These are phyloP conservation scores for Fagus sylvatica DNA, from an alignment of 306 rosid species.

Conservation along the genomic window DNA sequence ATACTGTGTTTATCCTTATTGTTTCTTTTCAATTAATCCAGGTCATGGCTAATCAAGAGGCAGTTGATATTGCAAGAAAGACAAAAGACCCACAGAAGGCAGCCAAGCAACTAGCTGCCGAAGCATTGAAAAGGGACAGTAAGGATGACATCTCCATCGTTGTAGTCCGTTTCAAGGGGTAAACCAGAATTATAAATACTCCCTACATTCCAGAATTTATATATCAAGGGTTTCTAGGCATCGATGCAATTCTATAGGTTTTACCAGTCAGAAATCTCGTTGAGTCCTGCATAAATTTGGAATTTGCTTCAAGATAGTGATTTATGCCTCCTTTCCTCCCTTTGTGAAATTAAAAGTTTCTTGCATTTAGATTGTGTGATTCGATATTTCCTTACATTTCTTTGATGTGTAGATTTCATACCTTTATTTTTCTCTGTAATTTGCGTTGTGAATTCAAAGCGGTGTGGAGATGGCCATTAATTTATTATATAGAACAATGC, in stretches of 20 bases:
- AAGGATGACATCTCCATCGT: constrained; percentile 86
- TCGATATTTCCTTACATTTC: constrained; percentile 37
- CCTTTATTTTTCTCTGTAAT: constrained; percentile 39
- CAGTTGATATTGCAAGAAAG: constrained; percentile 68
- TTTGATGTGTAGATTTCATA: constrained; percentile 49
- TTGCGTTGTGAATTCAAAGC: constrained; percentile 40
- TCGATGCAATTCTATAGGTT: constrained; percentile 10
- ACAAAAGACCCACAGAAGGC: constrained; percentile 70
- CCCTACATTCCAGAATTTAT: constrained; percentile 29
- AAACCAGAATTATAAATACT: constrained; percentile 24
- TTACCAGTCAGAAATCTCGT: constrained; percentile 27
- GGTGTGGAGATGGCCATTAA: constrained; percentile 30
- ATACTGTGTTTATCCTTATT: neutral
- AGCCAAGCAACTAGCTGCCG: constrained; percentile 59
- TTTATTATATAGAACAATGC: constrained; percentile 17
- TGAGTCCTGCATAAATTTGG: constrained; percentile 25
- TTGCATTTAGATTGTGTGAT: constrained; percentile 45
- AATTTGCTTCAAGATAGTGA: constrained; percentile 34
- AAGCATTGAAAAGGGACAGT: constrained; percentile 76
- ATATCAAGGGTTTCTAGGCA: constrained; percentile 14
- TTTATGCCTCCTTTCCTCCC: constrained; percentile 6
- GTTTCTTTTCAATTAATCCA: constrained; percentile 20
- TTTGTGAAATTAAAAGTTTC: constrained; percentile 44
- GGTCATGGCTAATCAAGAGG: constrained; percentile 90
- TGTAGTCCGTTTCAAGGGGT: constrained; percentile 79